Percentiles rank a stretch among this genome's conserved stretches.
Evolutionary conservation across 2,329 filamentous ascomycete genomes (phyloP).

Genomic region (Trichoderma koningiopsis): DNA sequence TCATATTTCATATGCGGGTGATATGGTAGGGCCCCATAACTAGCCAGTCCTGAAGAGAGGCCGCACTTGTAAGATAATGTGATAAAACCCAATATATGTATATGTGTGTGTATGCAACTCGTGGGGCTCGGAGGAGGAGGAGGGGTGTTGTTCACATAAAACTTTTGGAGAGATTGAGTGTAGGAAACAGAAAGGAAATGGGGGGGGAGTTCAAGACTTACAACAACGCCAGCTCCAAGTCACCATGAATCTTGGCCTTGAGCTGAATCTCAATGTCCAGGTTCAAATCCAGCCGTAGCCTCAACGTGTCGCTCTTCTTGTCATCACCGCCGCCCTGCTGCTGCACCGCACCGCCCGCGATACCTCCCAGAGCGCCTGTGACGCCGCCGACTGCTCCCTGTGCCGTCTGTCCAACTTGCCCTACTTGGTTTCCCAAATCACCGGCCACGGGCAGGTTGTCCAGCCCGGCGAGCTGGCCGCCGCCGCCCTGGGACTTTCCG

Average conservation of each 20-base stretch:
- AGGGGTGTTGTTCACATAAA: background rate
- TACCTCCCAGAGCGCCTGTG: slow-evolving; percentile 45
- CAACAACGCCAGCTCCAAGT: slow-evolving; percentile 74
- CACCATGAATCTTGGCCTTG: slow-evolving; percentile 83
- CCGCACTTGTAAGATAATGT: slow-evolving; percentile 23
- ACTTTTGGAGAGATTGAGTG: background rate
- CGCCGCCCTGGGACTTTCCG: background rate
- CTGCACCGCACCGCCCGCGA: slow-evolving; percentile 44
- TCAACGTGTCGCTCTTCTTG: slow-evolving; percentile 59
- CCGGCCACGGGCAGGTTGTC: slow-evolving; percentile 44
- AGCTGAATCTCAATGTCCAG: slow-evolving; percentile 82
- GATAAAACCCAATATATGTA: slow-evolving; percentile 1
- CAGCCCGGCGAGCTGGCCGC: slow-evolving; percentile 21
- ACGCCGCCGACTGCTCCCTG: slow-evolving; percentile 44
- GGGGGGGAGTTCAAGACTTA: slow-evolving; percentile 40
- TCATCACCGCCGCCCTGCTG: slow-evolving; percentile 39
- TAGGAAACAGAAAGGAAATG: background rate
- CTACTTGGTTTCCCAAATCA: slow-evolving; percentile 31
- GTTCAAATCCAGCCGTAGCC: slow-evolving; percentile 73
- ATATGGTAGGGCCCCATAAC: slow-evolving; percentile 4
- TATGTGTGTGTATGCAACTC: background rate
- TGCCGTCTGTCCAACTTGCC: slow-evolving; percentile 40
- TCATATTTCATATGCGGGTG: background rate
- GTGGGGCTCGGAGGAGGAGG: background rate
- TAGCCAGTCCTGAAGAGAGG: slow-evolving; percentile 26